Conservation (phyloP, 179 eudicot species). For the Beta corolliflora region DNA sequence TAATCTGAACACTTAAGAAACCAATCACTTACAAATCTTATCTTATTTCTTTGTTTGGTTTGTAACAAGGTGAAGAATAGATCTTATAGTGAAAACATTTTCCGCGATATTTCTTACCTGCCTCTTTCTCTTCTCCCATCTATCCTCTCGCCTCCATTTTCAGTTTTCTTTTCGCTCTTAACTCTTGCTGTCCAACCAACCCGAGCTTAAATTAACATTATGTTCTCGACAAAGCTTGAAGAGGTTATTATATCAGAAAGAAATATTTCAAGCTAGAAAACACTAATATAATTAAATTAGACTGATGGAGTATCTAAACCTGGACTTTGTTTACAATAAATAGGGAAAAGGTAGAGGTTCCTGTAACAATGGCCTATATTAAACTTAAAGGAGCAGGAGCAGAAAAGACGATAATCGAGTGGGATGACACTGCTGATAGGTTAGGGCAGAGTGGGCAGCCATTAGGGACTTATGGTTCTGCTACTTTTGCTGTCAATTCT, state of each 20-base stretch:
- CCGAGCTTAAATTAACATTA: neutral
- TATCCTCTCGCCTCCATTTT: no score
- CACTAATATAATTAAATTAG: no score
- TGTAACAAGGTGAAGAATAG: no score
- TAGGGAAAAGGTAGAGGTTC: slow-evolving; percentile 83
- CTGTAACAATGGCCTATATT: slow-evolving; percentile 59
- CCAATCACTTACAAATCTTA: no score
- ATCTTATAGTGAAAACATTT: no score
- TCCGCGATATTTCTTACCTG: no score
- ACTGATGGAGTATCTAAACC: neutral
- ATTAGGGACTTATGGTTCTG: slow-evolving; percentile 78
- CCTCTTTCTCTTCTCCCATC: no score
- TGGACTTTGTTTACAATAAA: neutral
- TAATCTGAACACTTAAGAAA: no score
- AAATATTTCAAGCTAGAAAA: neutral
- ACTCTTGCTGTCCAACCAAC: no score
- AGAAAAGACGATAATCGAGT: slow-evolving; percentile 60
- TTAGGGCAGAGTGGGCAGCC: slow-evolving; percentile 54
- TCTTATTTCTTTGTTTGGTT: no score
- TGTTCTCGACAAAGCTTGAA: neutral
- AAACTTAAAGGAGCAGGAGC: slow-evolving; percentile 61
- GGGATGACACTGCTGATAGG: slow-evolving; percentile 78
- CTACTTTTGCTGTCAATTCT: slow-evolving; percentile 81
- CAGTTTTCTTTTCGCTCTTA: no score
- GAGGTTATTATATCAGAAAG: slow-evolving; percentile 2